Evolutionary conservation across 1,284 basidiomycete genomes (phyloP).

Genomic region (Moesziomyces antarcticus): DNA sequence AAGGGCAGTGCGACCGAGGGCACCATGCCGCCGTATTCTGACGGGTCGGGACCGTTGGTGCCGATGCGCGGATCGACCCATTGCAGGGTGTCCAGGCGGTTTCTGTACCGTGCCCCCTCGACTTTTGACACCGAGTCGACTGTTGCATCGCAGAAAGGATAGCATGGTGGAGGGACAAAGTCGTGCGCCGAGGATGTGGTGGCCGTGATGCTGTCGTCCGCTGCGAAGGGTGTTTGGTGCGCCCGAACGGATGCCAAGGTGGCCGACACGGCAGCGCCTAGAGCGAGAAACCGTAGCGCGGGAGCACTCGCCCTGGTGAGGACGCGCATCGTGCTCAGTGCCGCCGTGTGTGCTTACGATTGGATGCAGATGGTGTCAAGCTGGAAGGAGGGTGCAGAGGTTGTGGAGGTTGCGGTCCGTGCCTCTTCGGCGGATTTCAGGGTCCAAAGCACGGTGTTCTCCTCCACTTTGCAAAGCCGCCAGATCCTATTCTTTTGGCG

Average conservation of each 20-base stretch:
- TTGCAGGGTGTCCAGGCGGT: slow-evolving; percentile 18
- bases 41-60: slow-evolving; percentile 50
- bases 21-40: slow-evolving; percentile 51
- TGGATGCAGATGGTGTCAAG: no score
- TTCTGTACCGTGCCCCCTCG: slow-evolving; percentile 18
- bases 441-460: no score
- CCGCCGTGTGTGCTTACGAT: neutral
- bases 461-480: no score
- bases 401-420: no score
- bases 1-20: slow-evolving; percentile 41
- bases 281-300: neutral
- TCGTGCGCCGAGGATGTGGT: no score
- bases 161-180: slow-evolving; percentile 8
- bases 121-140: neutral
- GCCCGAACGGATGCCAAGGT: neutral
- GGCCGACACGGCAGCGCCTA: neutral
- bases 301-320: no score
- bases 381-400: no score
- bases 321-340: neutral
- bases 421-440: no score
- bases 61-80: slow-evolving; percentile 53
- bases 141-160: slow-evolving; percentile 25
- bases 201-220: neutral
- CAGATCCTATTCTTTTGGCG: no score
- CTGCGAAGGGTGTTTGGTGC: slow-evolving; percentile 17